Conservation (phyloP, 1,284 basidiomycete species). For the Ceratobasidium papillatum region DNA sequence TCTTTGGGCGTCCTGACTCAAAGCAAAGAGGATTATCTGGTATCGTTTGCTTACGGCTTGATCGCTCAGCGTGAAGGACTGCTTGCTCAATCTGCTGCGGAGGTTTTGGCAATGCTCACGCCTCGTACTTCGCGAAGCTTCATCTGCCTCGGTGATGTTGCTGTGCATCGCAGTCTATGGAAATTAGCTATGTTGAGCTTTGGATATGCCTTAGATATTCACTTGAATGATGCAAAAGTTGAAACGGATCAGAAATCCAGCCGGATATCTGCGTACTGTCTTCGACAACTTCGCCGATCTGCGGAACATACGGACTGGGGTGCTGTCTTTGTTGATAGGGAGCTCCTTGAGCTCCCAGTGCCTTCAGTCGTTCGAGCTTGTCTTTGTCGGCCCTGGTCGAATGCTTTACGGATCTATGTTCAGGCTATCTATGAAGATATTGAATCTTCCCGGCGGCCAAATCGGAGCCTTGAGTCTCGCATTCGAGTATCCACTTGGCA, state of each 20-base stretch:
- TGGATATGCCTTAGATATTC: slow-evolving; percentile 58
- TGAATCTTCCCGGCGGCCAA: slow-evolving; percentile 3
- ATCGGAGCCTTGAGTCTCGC: slow-evolving; percentile 9
- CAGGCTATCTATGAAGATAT: background rate
- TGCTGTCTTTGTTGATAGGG: slow-evolving; percentile 52
- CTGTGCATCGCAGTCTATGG: slow-evolving; percentile 50
- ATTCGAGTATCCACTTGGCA: slow-evolving; percentile 10
- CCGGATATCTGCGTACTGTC: slow-evolving; percentile 52
- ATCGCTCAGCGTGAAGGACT: slow-evolving; percentile 13
- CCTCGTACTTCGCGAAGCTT: slow-evolving; percentile 59
- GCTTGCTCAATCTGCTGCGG: slow-evolving; percentile 30
- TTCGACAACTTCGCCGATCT: slow-evolving; percentile 58
- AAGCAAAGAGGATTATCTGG: slow-evolving; percentile 54
- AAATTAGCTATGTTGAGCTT: slow-evolving; percentile 67
- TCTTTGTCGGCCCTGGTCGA: slow-evolving; percentile 19
- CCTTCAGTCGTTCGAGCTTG: background rate
- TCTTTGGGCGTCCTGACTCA: background rate
- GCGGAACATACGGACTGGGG: slow-evolving; percentile 64
- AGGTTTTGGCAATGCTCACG: background rate
- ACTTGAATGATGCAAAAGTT: slow-evolving; percentile 48
- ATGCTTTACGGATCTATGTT: background rate
- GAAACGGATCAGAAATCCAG: slow-evolving; percentile 49
- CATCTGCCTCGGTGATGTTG: slow-evolving; percentile 61
- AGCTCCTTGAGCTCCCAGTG: slow-evolving; percentile 47
- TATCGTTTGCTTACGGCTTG: slow-evolving; percentile 56